phyloP scores from a whole-genome alignment of 1,284 basidiomycete genomes.

The Sanguinoderma infundibulare region DNA sequence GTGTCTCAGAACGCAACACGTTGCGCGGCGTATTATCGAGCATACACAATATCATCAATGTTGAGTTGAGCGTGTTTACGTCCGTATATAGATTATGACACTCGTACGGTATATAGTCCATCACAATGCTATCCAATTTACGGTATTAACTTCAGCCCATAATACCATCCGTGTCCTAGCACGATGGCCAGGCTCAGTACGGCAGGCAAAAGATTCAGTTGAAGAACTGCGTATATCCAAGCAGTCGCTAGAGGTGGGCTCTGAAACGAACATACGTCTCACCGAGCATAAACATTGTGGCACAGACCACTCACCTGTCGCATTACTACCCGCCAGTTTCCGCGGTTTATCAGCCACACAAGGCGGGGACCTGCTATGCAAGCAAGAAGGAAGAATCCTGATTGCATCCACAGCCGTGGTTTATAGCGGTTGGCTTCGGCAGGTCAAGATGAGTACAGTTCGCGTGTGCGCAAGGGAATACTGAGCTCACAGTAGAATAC shows the following conservation, averaged over 20 bases:
- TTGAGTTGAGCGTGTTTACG: not conserved
- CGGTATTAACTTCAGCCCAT: conserved; percentile 51
- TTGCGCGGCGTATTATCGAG: conserved; percentile 31
- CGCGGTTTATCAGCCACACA: conserved; percentile 71
- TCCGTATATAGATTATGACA: not conserved
- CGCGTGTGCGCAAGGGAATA: not conserved
- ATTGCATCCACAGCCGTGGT: conserved; percentile 52
- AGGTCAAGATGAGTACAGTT: not conserved
- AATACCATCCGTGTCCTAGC: conserved; percentile 63
- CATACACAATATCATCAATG: conserved; percentile 26
- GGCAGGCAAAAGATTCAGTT: conserved; percentile 67
- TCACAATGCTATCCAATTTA: conserved; percentile 3
- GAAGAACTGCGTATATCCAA: conserved; percentile 75
- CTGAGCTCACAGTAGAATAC: conserved; percentile 75
- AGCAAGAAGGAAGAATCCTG: conserved; percentile 60
- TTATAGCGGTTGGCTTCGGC: conserved; percentile 67
- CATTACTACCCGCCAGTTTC: conserved; percentile 70
- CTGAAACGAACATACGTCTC: conserved; percentile 39
- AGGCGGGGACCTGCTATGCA: conserved; percentile 62
- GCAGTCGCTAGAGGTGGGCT: conserved; percentile 74
- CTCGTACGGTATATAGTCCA: not conserved
- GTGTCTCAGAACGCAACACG: conserved; percentile 23
- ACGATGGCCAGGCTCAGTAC: conserved; percentile 57
- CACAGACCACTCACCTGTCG: conserved; percentile 57
- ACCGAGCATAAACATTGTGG: not conserved